Conservation (phyloP, 2,329 filamentous ascomycete genomes). For the Colletotrichum tamarilloi region DNA sequence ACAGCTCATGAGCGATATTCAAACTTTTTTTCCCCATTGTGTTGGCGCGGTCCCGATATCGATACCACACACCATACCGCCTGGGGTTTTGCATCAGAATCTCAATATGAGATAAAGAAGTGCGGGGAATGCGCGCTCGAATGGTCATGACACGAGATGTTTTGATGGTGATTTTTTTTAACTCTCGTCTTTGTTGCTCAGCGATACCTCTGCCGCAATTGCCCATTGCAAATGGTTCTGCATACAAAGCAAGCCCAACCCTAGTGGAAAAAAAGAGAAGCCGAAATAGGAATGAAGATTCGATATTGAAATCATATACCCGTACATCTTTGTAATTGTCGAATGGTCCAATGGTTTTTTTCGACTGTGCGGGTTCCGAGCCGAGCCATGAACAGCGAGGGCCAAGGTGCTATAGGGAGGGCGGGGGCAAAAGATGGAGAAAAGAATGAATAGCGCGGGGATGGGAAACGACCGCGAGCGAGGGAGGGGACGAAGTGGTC, state of each 20-base stretch:
- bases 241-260: background rate
- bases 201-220: conserved; percentile 30
- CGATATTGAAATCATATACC: background rate
- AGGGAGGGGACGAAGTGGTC: background rate
- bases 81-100: conserved; percentile 10
- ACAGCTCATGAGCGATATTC: background rate
- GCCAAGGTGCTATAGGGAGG: background rate
- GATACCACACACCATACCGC: conserved; percentile 30
- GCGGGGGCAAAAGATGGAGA: background rate
- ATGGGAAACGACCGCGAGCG: background rate
- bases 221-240: background rate
- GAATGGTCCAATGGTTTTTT: background rate
- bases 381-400: background rate
- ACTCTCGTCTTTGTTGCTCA: background rate
- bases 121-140: background rate
- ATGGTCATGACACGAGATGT: background rate
- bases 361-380: background rate
- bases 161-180: background rate
- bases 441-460: background rate
- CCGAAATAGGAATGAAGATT: background rate
- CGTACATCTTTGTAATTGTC: background rate
- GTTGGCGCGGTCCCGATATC: conserved; percentile 28
- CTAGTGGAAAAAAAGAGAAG: background rate
- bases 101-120: conserved; percentile 1
- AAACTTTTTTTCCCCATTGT: background rate